Percentiles rank a stretch among this genome's conserved stretches.
phyloP scores from a whole-genome alignment of 352 stramenopile genomes.

The Phytophthora sansomeana region DNA sequence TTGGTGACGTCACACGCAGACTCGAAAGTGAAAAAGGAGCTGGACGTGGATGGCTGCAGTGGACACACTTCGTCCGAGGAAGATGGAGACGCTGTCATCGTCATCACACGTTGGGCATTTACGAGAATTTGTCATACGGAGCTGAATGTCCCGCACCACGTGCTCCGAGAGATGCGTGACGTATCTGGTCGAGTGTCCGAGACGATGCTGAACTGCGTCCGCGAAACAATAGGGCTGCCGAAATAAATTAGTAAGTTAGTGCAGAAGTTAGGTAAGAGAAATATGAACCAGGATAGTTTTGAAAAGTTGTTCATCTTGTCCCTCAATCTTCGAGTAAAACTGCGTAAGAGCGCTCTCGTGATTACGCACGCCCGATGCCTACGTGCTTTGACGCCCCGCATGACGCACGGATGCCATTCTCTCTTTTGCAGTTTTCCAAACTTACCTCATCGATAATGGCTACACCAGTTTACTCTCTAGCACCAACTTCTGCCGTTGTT shows the following conservation, averaged over 20 bases:
- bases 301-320: no score
- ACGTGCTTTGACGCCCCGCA: not conserved
- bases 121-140: conserved; percentile 44
- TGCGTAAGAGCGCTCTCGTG: not conserved
- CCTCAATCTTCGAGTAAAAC: no score
- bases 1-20: conserved; percentile 31
- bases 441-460: not conserved
- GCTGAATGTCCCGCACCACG: conserved; percentile 31
- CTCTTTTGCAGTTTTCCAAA: conserved; percentile 1
- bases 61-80: conserved; percentile 32
- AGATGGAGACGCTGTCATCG: conserved; percentile 38
- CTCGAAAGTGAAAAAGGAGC: not conserved
- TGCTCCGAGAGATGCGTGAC: conserved; percentile 38
- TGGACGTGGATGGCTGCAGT: conserved; percentile 6
- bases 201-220: conserved; percentile 35
- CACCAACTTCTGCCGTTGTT: not conserved
- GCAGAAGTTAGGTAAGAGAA: not conserved
- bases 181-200: conserved; percentile 26
- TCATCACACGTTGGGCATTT: conserved; percentile 39
- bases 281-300: no score
- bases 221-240: conserved; percentile 20
- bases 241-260: conserved; percentile 9
- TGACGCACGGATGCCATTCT: not conserved
- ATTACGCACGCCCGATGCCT: conserved; percentile 5
- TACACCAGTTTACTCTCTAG: not conserved